Evolutionary conservation across 176 grass and related monocot genomes (phyloP), one percentile per base, ranked within the genome.

Genomic region (Pontederia crassipes): DNA sequence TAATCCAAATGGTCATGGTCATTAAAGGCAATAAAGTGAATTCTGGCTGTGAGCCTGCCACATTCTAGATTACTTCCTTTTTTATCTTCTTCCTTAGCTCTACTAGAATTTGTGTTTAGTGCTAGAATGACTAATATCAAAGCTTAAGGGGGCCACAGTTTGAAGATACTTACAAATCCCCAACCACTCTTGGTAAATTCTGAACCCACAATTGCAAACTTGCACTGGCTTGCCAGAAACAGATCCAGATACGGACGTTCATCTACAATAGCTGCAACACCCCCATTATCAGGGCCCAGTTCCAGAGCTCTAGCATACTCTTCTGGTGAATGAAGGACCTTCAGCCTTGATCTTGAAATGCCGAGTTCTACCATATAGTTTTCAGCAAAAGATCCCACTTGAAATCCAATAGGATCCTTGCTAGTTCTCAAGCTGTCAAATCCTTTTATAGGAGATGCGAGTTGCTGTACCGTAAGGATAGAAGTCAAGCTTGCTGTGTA

Each of bases 401-500:
- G 93, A 61, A 80, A 97, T 51, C 93, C 93, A 74, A 97, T 80
- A 73, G 81, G 76, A 18, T 85, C 77, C 70, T 85, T 59, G 4
- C 79, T 77, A 57, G 73, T 58, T 74, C 69, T 79, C 52, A 97
- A 81, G 65, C 83, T 82, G 61, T 88, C 78, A 1, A 97, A 54
- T 77, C 93, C 93, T 76, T 65, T 86, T 68, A 97, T 83, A 60
- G 81, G 64, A 75, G 84, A 91, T 32, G 86, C 73, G 28, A 97
- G 87, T 61, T 85, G 84, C 77, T 97, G 87, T 63, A 97, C 93
- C 0, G 93, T 97, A 18, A 97, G 87, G 61, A 97, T 97, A 16
- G 93, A 97, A 59, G 93, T 91, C 69, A 97, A 81, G 78, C 93
- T 97, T 4, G 93, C 93, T 8, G 93, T 97, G 55, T 97, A 97